Conservation (phyloP, 441 rosid genomes). For the Erodium trifolium region DNA sequence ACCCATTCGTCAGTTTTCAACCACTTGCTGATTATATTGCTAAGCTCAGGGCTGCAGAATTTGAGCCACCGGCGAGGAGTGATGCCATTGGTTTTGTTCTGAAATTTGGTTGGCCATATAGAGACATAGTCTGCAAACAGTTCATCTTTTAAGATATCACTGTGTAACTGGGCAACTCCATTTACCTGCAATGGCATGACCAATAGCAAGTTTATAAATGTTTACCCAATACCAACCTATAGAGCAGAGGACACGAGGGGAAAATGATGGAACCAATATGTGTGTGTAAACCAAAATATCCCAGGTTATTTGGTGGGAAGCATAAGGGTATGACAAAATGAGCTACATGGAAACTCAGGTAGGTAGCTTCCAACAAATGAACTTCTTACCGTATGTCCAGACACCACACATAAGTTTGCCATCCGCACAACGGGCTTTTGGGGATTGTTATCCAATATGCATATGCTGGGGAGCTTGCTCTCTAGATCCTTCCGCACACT, state of each 20-base stretch:
- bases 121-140: slow-evolving; percentile 90
- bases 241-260: too few species aligned
- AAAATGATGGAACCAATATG: too few species aligned
- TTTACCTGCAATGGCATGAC: slow-evolving; percentile 53
- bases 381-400: slow-evolving; percentile 70
- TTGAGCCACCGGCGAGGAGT: slow-evolving; percentile 96
- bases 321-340: neutral
- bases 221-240: neutral
- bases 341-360: slow-evolving; percentile 11
- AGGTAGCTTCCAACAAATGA: slow-evolving; percentile 15
- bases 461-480: slow-evolving; percentile 68
- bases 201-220: slow-evolving; percentile 12
- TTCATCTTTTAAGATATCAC: slow-evolving; percentile 85
- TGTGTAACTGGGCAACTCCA: slow-evolving; percentile 97
- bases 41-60: slow-evolving; percentile 93
- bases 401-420: slow-evolving; percentile 94
- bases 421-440: slow-evolving; percentile 92
- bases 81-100: slow-evolving; percentile 93
- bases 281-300: too few species aligned
- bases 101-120: slow-evolving; percentile 88
- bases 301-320: too few species aligned
- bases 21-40: slow-evolving; percentile 87
- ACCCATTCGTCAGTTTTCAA: slow-evolving; percentile 85
- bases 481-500: slow-evolving; percentile 55
- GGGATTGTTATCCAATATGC: slow-evolving; percentile 80